Base-by-base conservation (phyloP, 768 basidiomycete genomes). In the Rhizopogon roseolus region DNA sequence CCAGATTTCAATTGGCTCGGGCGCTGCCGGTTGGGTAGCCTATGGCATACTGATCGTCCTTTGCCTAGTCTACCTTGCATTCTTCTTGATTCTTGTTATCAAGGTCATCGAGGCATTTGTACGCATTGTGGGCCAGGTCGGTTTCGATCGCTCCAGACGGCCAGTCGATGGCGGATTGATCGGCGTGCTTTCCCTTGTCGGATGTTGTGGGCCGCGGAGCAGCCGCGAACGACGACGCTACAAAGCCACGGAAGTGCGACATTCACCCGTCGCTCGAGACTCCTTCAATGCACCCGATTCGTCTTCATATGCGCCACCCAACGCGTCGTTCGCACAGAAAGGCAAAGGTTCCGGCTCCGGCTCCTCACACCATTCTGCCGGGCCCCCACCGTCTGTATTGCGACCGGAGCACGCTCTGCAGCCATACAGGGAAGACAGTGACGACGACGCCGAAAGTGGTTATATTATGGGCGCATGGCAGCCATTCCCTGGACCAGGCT, bases 391-490 rank as follows among this genome's bases (percentile, higher is more conserved):
- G 13, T 86, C 80, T 19, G 88, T 90, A 5, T 75, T 92, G 57
- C 81, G 83, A 37, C 91, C 90, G 0, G 90, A 93, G 60, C 88
- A 90, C 44, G 88, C 86, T 4, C 75, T 85, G 56, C 77, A 80
- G 43, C 89, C 87, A 28, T 90, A 90, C 65, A 78, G 77, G 58
- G 88, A 91, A 62, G 87, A 91, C 41, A 86, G 80, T 59, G 90
- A 91, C 55, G 88, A 88, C 60, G 67, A 68, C 53, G 90, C 90
- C 58, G 77, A 73, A 52, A 77, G 75, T 16, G 88, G 90, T 11
- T 88, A 77, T 59, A 97, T 98, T 64, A 96, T 98, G 92, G 87
- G 86, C 40, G 91, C 95, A n/a, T 96, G 93, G 91, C 85, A 87
- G 59, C 82, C 85, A 28, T 88, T 82, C 73, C 81, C 81, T 0